Evolutionary conservation across 176 grass and related monocot genomes (phyloP), one percentile per base, ranked within the genome.

Genomic region (Poa pratensis): DNA sequence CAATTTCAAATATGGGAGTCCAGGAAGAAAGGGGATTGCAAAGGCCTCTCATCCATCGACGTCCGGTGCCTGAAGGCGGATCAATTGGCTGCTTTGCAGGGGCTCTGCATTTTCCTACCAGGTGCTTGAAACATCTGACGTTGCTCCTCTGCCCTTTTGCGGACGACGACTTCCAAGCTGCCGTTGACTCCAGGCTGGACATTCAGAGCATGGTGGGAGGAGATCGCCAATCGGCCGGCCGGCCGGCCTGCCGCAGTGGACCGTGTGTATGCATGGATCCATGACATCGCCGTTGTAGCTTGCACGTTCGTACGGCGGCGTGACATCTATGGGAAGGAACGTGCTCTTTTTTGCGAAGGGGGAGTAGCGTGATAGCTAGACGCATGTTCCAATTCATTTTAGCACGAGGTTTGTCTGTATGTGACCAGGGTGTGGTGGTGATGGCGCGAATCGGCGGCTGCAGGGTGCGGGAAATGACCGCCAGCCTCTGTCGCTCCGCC

Each of bases 81-180:
- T 66, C 4, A 15, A 17, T 34, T 51, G 24, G 45, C 15, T 75
- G 46, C 46, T 28, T 51, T 46, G 42, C 46, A 30, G 46, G 45
- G 45, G 0, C 5, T 52, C 15, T 49, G 72, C 16, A 28, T 75
- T 53, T 53, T 75, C 48, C 26, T 9, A 13, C 26, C 72, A 52
- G 72, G 72, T 75, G 73, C 73, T 18, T 20, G 26, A 20, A 20
- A 52, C 48, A 34, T 20, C 73, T 75, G 26, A 75, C 72, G 43
- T 27, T 22, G 69, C 43, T 24, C 14, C 62, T 32, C 35, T 48
- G 40, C n/a, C 42, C 69, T 8, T 45, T 26, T 4, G 13, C 69
- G 3, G 2, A 75, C 19, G 2, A 75, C 19, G 72, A 52, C 15
- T 50, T 52, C 15, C 23, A 73, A 28, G 8, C 72, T 28, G 26